Conservation (phyloP, 1,139 yeast genomes). For the Hyphopichia pseudoburtonii region DNA sequence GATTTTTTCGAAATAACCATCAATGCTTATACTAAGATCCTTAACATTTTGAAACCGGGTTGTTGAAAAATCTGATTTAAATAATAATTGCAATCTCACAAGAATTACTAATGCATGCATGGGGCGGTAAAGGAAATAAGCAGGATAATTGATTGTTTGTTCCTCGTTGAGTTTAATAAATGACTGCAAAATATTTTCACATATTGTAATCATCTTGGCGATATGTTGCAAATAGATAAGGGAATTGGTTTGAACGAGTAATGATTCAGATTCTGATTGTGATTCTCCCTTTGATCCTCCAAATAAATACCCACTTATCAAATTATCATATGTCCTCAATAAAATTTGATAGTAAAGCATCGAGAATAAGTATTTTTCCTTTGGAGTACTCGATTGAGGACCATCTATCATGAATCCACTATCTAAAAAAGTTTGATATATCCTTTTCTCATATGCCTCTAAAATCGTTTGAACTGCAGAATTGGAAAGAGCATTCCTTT, state of each 20-base stretch:
- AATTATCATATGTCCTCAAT: slow-evolving; percentile 50
- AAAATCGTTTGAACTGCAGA: slow-evolving; percentile 13
- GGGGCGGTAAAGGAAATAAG: slow-evolving; percentile 56
- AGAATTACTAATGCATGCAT: slow-evolving; percentile 53
- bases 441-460: slow-evolving; percentile 22
- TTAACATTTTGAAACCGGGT: slow-evolving; percentile 7
- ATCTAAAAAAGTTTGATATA: slow-evolving; percentile 19
- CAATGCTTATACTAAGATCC: slow-evolving; percentile 28
- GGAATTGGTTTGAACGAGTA: not conserved
- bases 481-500: slow-evolving; percentile 12
- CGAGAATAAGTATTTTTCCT: slow-evolving; percentile 32
- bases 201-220: slow-evolving; percentile 38
- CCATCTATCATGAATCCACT: slow-evolving; percentile 27
- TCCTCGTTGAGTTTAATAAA: slow-evolving; percentile 39
- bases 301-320: slow-evolving; percentile 32
- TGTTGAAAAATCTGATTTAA: slow-evolving; percentile 34
- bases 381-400: slow-evolving; percentile 16
- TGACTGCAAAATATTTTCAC: slow-evolving; percentile 45
- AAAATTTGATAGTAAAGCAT: slow-evolving; percentile 47
- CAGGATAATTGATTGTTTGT: slow-evolving; percentile 45
- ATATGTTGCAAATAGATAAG: slow-evolving; percentile 33
- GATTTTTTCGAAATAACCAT: slow-evolving; percentile 33
- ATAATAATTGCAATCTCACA: slow-evolving; percentile 43
- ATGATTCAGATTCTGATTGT: slow-evolving; percentile 8
- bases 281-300: slow-evolving; percentile 2